A percentile compares a stretch with the other conserved stretches of the same genome.
Conservation (phyloP, 257 asterid species). For the Ballota nigra region DNA sequence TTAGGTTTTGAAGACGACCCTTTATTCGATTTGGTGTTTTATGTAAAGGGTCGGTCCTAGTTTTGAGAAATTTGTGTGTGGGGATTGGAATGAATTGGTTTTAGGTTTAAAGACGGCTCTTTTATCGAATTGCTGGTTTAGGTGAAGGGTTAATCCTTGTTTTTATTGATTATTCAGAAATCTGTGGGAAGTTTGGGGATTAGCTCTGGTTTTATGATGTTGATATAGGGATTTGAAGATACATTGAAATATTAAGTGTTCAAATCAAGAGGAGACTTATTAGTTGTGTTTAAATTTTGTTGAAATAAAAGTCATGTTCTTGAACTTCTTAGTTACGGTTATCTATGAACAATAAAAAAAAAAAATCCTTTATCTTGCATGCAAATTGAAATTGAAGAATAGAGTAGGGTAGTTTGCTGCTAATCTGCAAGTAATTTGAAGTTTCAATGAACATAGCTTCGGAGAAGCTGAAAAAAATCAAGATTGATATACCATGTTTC, state of each 20-base stretch:
- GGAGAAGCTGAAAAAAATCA: background rate
- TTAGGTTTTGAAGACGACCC: slow-evolving; percentile 16
- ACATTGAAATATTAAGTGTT: background rate
- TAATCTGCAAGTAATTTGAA: background rate
- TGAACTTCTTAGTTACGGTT: background rate
- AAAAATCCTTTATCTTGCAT: too few relatives aligned
- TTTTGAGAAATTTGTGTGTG: slow-evolving; percentile 13
- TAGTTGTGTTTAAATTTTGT: background rate
- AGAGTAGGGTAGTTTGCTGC: background rate
- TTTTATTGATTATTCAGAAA: slow-evolving; percentile 23
- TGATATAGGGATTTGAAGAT: slow-evolving; percentile 19
- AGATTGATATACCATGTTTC: background rate
- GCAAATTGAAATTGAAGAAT: background rate
- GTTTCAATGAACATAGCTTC: background rate
- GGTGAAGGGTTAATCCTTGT: slow-evolving; percentile 35
- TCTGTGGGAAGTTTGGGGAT: slow-evolving; percentile 10
- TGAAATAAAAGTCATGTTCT: background rate
- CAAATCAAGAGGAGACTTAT: background rate
- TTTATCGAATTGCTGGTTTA: background rate
- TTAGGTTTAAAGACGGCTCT: slow-evolving; percentile 16
- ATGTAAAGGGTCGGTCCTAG: slow-evolving; percentile 33
- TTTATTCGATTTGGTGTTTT: slow-evolving; percentile 5
- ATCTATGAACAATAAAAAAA: background rate
- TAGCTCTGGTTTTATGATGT: background rate
- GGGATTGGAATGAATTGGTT: background rate